Evolutionary conservation across 805 yeast genomes (phyloP).

Genomic region (Candida maris): DNA sequence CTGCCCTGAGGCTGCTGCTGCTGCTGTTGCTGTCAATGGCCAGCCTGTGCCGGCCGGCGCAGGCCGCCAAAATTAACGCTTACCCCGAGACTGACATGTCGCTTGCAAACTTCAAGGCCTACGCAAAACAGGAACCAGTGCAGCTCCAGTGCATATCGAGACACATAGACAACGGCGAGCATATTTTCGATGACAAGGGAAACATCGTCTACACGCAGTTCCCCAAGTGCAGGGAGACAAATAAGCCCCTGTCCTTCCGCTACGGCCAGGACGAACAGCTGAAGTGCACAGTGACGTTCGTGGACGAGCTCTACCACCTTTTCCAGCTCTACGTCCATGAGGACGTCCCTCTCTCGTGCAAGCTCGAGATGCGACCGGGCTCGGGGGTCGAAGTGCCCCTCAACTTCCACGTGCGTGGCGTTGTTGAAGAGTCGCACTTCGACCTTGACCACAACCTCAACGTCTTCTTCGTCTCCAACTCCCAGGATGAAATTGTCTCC

Average conservation of each 20-base stretch:
- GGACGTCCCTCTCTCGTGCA: conserved; percentile 71
- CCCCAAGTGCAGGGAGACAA: conserved; percentile 64
- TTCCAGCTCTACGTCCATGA: conserved; percentile 75
- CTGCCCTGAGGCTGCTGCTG: too few species aligned
- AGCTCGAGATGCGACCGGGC: conserved; percentile 48
- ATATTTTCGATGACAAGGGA: conserved; percentile 60
- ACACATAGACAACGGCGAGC: conserved; percentile 74
- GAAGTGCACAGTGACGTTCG: conserved; percentile 58
- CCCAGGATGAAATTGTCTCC: conserved; percentile 40
- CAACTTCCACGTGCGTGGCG: conserved; percentile 62
- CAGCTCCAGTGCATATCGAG: conserved; percentile 60
- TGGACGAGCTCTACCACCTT: conserved; percentile 65
- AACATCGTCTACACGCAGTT: conserved; percentile 55
- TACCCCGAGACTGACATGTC: conserved; percentile 25
- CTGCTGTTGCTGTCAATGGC: too few species aligned
- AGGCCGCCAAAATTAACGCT: conserved; percentile 20
- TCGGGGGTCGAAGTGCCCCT: conserved; percentile 52
- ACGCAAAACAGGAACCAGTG: conserved; percentile 38
- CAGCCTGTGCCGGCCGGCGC: too few species aligned
- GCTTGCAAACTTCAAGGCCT: conserved; percentile 12
- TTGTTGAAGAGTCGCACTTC: conserved; percentile 61
- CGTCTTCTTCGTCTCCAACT: conserved; percentile 39
- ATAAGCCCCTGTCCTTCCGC: conserved; percentile 50
- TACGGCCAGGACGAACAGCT: conserved; percentile 51
- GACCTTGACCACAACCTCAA: conserved; percentile 61